Conservation (phyloP, 495 filamentous ascomycete genomes). For the Trichoderma parareesei region DNA sequence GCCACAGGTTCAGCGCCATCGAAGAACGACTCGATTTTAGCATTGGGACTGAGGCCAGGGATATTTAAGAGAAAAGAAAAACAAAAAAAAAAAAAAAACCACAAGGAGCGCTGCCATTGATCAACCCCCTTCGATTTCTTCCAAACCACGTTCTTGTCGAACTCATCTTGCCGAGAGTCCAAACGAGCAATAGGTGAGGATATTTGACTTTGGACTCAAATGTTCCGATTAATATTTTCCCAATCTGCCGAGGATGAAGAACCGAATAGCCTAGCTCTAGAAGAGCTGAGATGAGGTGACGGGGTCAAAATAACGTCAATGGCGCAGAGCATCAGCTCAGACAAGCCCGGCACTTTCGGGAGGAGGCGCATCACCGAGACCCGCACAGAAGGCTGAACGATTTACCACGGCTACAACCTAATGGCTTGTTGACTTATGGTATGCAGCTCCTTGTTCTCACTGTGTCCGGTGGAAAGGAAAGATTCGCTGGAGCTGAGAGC, state of each 20-base stretch:
- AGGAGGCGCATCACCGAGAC: background rate
- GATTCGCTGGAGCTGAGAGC: conserved; percentile 1
- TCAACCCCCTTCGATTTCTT: too few species aligned
- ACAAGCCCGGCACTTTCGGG: background rate
- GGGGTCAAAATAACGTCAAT: background rate
- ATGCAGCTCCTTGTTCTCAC: background rate
- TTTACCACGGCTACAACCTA: background rate
- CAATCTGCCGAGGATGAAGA: too few species aligned
- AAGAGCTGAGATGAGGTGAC: background rate
- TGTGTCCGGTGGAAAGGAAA: background rate
- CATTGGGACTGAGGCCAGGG: too few species aligned
- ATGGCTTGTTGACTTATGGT: background rate
- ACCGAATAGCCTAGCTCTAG: background rate
- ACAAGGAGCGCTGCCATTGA: too few species aligned
- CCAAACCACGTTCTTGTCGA: too few species aligned
- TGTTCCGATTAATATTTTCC: too few species aligned
- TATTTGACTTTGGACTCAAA: too few species aligned
- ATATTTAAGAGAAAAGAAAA: too few species aligned
- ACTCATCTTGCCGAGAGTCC: too few species aligned
- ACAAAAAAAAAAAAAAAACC: too few species aligned
- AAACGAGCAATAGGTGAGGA: too few species aligned
- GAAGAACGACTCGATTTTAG: too few species aligned
- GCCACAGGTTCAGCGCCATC: background rate
- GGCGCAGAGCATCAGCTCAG: background rate
- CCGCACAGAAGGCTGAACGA: background rate